Evolutionary conservation across 805 yeast species (phyloP).

Genomic region (Barnettozyma pratensis): DNA sequence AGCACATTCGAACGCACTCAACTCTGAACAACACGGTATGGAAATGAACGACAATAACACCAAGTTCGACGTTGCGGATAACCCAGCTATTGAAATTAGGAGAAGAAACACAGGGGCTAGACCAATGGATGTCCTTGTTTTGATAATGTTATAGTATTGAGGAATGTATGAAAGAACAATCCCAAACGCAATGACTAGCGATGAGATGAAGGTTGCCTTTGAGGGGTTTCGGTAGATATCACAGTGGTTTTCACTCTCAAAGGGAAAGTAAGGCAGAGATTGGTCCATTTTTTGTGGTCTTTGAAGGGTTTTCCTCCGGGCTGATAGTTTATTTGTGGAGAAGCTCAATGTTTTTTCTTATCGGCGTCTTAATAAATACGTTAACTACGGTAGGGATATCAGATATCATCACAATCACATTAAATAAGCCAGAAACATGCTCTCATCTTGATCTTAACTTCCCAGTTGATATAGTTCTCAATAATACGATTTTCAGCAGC

Average conservation of each 20-base stretch:
- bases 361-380: not conserved
- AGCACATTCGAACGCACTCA: slow-evolving; percentile 52
- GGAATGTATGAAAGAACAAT: slow-evolving; percentile 71
- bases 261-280: too few relatives aligned
- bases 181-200: slow-evolving; percentile 55
- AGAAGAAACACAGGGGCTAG: slow-evolving; percentile 67
- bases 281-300: too few relatives aligned
- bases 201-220: slow-evolving; percentile 39
- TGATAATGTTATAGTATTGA: slow-evolving; percentile 58
- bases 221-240: slow-evolving; percentile 39
- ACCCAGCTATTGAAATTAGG: slow-evolving; percentile 66
- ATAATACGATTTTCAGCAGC: not conserved
- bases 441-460: not conserved
- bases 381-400: too few relatives aligned
- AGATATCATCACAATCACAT: too few relatives aligned
- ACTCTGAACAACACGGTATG: slow-evolving; percentile 49
- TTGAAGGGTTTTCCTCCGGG: too few relatives aligned
- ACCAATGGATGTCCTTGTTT: slow-evolving; percentile 67
- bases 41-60: slow-evolving; percentile 57
- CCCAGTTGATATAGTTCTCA: not conserved
- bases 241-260: slow-evolving; percentile 1
- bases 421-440: not conserved
- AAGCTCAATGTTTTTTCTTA: not conserved
- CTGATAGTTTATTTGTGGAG: not conserved
- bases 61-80: slow-evolving; percentile 63